Conservation (phyloP, 2,329 filamentous ascomycete genomes). For the Cercospora berteroae region DNA sequence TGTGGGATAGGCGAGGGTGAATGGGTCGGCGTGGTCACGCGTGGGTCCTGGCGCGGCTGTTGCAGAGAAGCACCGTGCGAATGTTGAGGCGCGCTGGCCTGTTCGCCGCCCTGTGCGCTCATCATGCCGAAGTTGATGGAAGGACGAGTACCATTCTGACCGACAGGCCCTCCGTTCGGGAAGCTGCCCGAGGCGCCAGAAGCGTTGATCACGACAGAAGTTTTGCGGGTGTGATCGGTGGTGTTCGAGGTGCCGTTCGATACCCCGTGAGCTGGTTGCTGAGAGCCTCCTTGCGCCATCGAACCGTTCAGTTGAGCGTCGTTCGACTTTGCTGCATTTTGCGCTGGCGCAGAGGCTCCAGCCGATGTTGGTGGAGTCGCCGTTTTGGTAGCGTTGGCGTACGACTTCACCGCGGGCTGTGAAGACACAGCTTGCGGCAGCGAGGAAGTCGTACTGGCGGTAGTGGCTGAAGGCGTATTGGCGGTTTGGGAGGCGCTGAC, state of each 20-base stretch:
- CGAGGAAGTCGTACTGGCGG: conserved; percentile 53
- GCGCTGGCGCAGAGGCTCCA: conserved; percentile 47
- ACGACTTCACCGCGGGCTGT: conserved; percentile 57
- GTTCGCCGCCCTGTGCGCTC: conserved; percentile 61
- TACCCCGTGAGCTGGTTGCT: conserved; percentile 56
- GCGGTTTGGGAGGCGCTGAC: conserved; percentile 39
- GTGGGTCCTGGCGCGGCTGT: conserved; percentile 59
- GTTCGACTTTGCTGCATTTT: conserved; percentile 56
- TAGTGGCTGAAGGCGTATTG: conserved; percentile 48
- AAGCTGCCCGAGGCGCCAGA: conserved; percentile 73
- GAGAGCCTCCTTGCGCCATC: conserved; percentile 39
- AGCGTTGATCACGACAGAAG: conserved; percentile 86
- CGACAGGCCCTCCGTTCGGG: conserved; percentile 71
- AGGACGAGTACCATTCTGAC: conserved; percentile 49
- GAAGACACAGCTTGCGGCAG: conserved; percentile 51
- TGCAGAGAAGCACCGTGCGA: conserved; percentile 58
- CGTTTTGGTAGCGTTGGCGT: conserved; percentile 62
- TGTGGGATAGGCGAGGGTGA: conserved; percentile 94
- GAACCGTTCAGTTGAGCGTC: conserved; percentile 81
- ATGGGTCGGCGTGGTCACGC: conserved; percentile 77
- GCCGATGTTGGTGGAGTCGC: conserved; percentile 53
- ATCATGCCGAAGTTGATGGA: conserved; percentile 80
- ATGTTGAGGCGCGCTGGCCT: conserved; percentile 68
- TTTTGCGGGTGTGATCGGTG: conserved; percentile 76
- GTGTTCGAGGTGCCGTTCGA: conserved; percentile 62